Percentiles rank a stretch among this genome's conserved stretches.
These are phyloP conservation scores for Millerozyma miso DNA, from an alignment of 805 yeast genomes.

Conservation along the genomic window DNA sequence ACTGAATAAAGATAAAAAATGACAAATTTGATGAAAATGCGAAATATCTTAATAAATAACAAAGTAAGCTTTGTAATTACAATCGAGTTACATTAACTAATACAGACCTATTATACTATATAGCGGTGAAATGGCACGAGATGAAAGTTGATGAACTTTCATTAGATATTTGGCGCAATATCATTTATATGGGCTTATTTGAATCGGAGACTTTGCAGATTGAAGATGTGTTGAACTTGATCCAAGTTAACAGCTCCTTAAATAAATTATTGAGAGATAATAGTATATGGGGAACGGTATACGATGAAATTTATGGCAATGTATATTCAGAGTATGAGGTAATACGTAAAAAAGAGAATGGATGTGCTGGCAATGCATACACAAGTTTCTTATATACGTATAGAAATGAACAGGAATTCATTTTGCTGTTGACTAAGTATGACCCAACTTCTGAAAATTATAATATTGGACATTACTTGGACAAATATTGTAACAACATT, in stretches of 20 bases:
- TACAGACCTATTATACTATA: no score
- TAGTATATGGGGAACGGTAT: conserved; percentile 7
- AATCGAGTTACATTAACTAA: no score
- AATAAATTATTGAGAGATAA: conserved; percentile 1
- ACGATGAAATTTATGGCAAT: background rate
- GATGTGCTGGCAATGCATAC: background rate
- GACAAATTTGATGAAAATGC: background rate
- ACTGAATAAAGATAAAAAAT: background rate
- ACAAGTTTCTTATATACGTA: background rate
- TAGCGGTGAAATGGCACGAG: background rate
- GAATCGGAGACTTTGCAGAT: conserved; percentile 1
- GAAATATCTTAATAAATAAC: background rate
- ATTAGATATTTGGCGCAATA: conserved; percentile 7
- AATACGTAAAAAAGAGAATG: background rate
- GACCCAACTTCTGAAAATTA: conserved; percentile 1
- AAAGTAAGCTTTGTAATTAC: no score
- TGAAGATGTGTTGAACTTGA: conserved; percentile 5
- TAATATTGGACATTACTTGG: conserved; percentile 9
- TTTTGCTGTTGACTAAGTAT: conserved; percentile 1
- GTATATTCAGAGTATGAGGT: conserved; percentile 2
- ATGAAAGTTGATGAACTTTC: conserved; percentile 3
- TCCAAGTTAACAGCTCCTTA: conserved; percentile 1
- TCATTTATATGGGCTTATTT: conserved; percentile 6
- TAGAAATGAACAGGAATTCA: conserved; percentile 1
- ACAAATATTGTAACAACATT: conserved; percentile 8